Conservation (phyloP, 306 rosid species). For the Cucumis cinereus region DNA sequence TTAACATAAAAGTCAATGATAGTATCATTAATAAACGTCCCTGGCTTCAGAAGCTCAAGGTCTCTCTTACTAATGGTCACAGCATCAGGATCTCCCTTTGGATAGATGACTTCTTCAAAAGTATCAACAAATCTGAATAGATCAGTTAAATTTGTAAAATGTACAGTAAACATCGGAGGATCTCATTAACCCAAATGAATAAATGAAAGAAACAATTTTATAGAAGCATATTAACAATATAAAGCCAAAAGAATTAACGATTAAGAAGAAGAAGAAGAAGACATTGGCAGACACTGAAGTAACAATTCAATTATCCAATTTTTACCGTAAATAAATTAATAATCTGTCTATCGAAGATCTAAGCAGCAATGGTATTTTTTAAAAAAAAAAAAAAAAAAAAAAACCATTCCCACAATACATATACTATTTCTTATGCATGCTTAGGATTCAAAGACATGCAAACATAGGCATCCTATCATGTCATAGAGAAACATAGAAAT, state of each 20-base stretch:
- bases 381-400: too few relatives aligned
- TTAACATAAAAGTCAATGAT: conserved; percentile 81
- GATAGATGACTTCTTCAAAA: conserved; percentile 70
- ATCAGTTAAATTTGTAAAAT: background rate
- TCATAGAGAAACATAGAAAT: too few relatives aligned
- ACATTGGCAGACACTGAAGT: background rate
- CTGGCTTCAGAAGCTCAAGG: conserved; percentile 81
- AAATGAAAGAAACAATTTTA: background rate
- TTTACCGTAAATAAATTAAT: too few relatives aligned
- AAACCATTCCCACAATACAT: too few relatives aligned
- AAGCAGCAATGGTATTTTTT: background rate
- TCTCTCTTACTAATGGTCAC: conserved; percentile 83
- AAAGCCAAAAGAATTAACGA: background rate
- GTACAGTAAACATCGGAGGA: background rate
- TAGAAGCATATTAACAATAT: background rate
- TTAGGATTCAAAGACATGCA: too few relatives aligned
- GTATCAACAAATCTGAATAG: conserved; percentile 58
- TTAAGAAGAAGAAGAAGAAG: too few relatives aligned
- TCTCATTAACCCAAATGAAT: background rate
- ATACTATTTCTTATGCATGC: too few relatives aligned
- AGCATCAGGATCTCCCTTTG: conserved; percentile 84
- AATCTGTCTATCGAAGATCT: background rate
- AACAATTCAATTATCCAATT: background rate
- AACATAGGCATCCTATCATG: too few relatives aligned
- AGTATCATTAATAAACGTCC: conserved; percentile 76